These are phyloP conservation scores for Mallotus japonicus DNA, from an alignment of 441 rosid genomes.

Conservation along the genomic window DNA sequence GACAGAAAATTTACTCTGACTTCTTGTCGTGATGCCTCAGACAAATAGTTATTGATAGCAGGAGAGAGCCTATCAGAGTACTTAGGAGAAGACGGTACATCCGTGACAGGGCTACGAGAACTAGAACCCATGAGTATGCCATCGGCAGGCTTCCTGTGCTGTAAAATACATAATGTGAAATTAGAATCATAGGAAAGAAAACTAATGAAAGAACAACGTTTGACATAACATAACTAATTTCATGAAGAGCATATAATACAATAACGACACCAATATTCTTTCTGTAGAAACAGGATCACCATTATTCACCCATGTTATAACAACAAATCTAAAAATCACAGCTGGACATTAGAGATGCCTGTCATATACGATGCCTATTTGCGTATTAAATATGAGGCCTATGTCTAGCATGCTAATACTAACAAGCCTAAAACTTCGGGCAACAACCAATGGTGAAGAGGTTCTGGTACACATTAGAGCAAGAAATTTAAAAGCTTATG, in stretches of 20 bases:
- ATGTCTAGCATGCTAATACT: background rate
- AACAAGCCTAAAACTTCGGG: background rate
- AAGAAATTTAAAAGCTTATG: background rate
- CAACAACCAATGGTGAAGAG: background rate
- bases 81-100: slow-evolving; percentile 90
- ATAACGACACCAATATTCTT: background rate
- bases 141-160: slow-evolving; percentile 92
- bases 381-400: background rate
- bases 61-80: slow-evolving; percentile 98
- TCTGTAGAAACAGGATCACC: background rate
- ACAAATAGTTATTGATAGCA: slow-evolving; percentile 83
- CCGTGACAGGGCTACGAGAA: slow-evolving; percentile 84
- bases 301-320: background rate
- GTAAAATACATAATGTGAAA: slow-evolving; percentile 33
- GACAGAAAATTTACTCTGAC: slow-evolving; percentile 62
- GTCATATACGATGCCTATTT: background rate
- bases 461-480: background rate
- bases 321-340: background rate
- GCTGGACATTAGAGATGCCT: background rate
- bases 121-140: slow-evolving; percentile 88
- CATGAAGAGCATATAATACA: background rate
- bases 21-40: slow-evolving; percentile 99
- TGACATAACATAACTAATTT: background rate
- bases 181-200: slow-evolving; percentile 15
- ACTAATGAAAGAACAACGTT: background rate